phyloP scores from a whole-genome alignment of 495 filamentous ascomycete species.

The Hypomontagnella submonticulosa region DNA sequence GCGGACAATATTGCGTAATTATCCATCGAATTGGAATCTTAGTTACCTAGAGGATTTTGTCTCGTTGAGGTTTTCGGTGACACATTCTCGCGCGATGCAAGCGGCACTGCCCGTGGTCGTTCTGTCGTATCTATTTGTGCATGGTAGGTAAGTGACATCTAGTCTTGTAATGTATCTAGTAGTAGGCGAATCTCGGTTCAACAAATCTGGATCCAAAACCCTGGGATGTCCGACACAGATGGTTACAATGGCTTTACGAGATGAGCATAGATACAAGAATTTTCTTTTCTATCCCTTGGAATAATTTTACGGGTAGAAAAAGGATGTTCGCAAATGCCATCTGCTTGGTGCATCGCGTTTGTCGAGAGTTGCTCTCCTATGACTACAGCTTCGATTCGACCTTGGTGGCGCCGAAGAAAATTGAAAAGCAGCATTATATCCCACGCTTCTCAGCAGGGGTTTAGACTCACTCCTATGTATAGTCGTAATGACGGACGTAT shows the following conservation, averaged over 20 bases:
- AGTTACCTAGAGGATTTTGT: constrained; percentile 14
- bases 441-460: constrained; percentile 1
- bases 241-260: constrained; percentile 19
- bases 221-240: constrained; percentile 32
- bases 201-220: constrained; percentile 36
- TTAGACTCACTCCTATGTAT: constrained; percentile 8
- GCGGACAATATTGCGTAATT: constrained; percentile 32
- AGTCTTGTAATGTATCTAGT: constrained; percentile 27
- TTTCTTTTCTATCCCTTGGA: constrained; percentile 1
- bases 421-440: background rate
- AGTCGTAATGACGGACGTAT: constrained; percentile 7
- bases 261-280: constrained; percentile 1
- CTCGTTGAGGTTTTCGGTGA: constrained; percentile 24
- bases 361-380: constrained; percentile 16
- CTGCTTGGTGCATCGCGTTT: constrained; percentile 17
- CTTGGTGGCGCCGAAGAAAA: constrained; percentile 21
- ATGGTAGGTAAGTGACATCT: constrained; percentile 35
- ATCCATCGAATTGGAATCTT: constrained; percentile 25
- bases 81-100: constrained; percentile 35
- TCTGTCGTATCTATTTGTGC: constrained; percentile 31
- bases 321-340: background rate
- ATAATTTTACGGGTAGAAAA: too few species aligned
- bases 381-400: constrained; percentile 17
- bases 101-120: constrained; percentile 39
- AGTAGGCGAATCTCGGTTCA: constrained; percentile 43